Conservation (phyloP, 129 eudicot genomes). For the Chrysanthemum makinoi region DNA sequence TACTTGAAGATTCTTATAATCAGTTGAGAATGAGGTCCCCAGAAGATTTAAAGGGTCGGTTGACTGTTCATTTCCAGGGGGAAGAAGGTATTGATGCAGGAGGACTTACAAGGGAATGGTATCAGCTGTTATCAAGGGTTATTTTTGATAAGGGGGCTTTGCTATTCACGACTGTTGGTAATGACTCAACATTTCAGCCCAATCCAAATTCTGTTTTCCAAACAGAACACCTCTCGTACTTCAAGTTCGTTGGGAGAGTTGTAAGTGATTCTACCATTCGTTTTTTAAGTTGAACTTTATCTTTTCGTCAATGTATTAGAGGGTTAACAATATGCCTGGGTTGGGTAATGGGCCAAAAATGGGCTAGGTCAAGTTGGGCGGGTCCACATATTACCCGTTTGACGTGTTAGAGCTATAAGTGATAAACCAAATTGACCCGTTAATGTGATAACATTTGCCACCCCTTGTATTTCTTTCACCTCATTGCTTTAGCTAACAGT, state of each 20-base stretch:
- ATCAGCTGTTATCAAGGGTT: constrained; percentile 87
- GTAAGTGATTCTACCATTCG: constrained; percentile 45
- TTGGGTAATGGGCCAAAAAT: background rate
- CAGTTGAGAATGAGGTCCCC: constrained; percentile 88
- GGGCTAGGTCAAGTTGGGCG: too few species aligned
- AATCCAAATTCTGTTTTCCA: constrained; percentile 98
- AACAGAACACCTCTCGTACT: constrained; percentile 97
- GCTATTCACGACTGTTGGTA: constrained; percentile 94
- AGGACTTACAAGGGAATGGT: constrained; percentile 99
- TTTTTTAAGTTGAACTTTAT: background rate
- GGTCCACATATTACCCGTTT: too few species aligned
- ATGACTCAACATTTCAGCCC: constrained; percentile 93
- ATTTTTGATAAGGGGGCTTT: constrained; percentile 95
- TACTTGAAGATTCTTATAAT: constrained; percentile 95
- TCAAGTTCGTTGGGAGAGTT: constrained; percentile 96
- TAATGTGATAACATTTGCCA: too few species aligned
- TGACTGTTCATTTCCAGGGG: constrained; percentile 96
- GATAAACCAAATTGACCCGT: too few species aligned
- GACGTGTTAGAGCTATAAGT: too few species aligned
- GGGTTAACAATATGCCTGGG: background rate
- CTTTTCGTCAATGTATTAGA: background rate
- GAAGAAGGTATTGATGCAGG: constrained; percentile 99
- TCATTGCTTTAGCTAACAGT: constrained; percentile 3
- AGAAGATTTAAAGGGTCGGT: constrained; percentile 83
- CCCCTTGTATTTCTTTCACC: background rate